A percentile compares a stretch with the other conserved stretches of the same genome.
Evolutionary conservation across 176 grass and related monocot genomes (phyloP).

Genomic region (Sorghum bicolor): Sorghum_bicolor_NCBIv3 NC_012873.2:10301001-10301500

Average conservation of each 20-base stretch:
- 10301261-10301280: neutral
- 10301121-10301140: slow-evolving; percentile 33
- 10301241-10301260: neutral
- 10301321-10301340: neutral
- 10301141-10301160: slow-evolving; percentile 3
- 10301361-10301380: neutral
- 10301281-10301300: slow-evolving; percentile 4
- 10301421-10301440: slow-evolving; percentile 22
- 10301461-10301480: slow-evolving; percentile 32
- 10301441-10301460: slow-evolving; percentile 34
- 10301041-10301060: slow-evolving; percentile 48
- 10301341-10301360: neutral
- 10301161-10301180: slow-evolving; percentile 31
- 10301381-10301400: neutral
- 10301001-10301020: slow-evolving; percentile 48
- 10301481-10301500: slow-evolving; percentile 31
- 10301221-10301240: slow-evolving; percentile 30
- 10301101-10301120: slow-evolving; percentile 34
- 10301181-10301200: slow-evolving; percentile 15
- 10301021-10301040: slow-evolving; percentile 30
- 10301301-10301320: neutral
- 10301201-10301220: slow-evolving; percentile 10
- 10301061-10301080: slow-evolving; percentile 37
- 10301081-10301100: slow-evolving; percentile 17
- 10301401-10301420: slow-evolving; percentile 7